Evolutionary conservation across 352 stramenopile genomes (phyloP).

Genomic region (Albugo laibachii): DNA sequence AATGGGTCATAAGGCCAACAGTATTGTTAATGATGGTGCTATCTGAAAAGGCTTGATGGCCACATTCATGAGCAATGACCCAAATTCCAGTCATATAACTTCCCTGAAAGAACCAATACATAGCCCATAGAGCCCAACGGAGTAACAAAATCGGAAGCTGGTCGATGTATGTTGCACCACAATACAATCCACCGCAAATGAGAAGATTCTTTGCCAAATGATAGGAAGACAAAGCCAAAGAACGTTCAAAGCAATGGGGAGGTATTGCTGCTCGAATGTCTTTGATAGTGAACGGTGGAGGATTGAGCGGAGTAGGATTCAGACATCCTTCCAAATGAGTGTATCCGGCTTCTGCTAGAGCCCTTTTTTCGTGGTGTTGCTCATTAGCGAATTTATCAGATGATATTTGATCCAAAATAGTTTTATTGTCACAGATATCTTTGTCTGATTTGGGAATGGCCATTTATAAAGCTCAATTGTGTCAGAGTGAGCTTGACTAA

Average conservation of each 20-base stretch:
- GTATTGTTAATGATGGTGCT: constrained; percentile 90
- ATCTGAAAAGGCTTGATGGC: constrained; percentile 91
- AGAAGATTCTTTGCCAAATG: constrained; percentile 85
- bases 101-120: constrained; percentile 96
- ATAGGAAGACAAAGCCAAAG: constrained; percentile 76
- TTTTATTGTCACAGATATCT: too few species aligned
- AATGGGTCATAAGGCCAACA: constrained; percentile 92
- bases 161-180: constrained; percentile 61
- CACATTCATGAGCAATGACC: constrained; percentile 96
- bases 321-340: constrained; percentile 51
- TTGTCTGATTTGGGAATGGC: too few species aligned
- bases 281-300: constrained; percentile 75
- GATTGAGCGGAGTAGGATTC: constrained; percentile 52
- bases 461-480: too few species aligned
- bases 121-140: constrained; percentile 66
- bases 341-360: constrained; percentile 39
- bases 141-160: constrained; percentile 21
- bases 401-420: too few species aligned
- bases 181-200: constrained; percentile 80
- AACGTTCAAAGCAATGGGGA: constrained; percentile 92
- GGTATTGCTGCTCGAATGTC: constrained; percentile 84
- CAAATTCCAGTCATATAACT: constrained; percentile 94
- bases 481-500: too few species aligned
- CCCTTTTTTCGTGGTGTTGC: not conserved
- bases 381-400: too few species aligned